Evolutionary conservation across 352 stramenopile species (phyloP).

Genomic region (Phytophthora pluvialis): DNA sequence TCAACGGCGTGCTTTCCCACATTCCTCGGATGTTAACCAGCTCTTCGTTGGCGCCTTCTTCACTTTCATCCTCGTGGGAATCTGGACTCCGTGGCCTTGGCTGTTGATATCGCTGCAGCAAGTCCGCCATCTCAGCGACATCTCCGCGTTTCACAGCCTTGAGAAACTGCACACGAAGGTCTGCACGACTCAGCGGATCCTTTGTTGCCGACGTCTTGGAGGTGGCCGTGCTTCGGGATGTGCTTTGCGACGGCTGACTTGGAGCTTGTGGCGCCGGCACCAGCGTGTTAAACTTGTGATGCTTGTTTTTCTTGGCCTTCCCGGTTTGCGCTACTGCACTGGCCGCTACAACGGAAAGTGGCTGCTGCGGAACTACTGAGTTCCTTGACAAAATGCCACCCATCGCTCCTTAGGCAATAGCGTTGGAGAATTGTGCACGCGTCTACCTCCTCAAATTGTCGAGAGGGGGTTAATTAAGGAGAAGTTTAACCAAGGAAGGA

Average conservation of each 20-base stretch:
- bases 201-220: constrained; percentile 6
- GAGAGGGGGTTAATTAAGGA: background rate
- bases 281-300: constrained; percentile 47
- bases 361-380: constrained; percentile 44
- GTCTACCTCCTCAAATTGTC: background rate
- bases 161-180: constrained; percentile 66
- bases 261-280: constrained; percentile 40
- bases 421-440: background rate
- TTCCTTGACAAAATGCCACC: constrained; percentile 55
- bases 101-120: constrained; percentile 34
- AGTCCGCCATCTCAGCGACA: constrained; percentile 40
- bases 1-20: constrained; percentile 85
- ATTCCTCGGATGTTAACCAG: constrained; percentile 77
- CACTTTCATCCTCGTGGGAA: constrained; percentile 20
- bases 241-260: constrained; percentile 5
- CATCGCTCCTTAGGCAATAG: constrained; percentile 32
- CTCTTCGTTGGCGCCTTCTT: constrained; percentile 28
- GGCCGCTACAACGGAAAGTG: constrained; percentile 39
- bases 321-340: constrained; percentile 11
- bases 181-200: constrained; percentile 39
- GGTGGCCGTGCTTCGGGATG: background rate
- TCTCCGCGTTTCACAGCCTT: constrained; percentile 74
- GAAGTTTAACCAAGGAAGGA: background rate
- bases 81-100: constrained; percentile 3
- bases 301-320: constrained; percentile 39